phyloP scores from a whole-genome alignment of 495 filamentous ascomycete genomes.

The Hyaloscypha finlandica region DNA sequence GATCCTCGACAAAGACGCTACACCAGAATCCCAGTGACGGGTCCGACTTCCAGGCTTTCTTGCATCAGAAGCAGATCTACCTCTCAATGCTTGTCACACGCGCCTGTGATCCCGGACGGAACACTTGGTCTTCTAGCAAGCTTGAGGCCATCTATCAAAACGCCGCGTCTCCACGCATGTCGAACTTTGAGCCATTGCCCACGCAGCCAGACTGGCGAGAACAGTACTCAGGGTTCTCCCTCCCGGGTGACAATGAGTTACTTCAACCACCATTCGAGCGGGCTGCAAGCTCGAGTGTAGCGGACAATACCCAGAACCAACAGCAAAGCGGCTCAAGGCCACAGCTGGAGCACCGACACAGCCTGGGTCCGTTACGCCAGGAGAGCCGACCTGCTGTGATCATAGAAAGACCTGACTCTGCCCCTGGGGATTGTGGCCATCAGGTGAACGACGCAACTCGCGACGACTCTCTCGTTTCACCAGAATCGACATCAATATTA shows the following conservation, averaged over 20 bases:
- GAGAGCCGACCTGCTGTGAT: conserved; percentile 39
- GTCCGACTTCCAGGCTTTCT: conserved; percentile 19
- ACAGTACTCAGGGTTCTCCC: conserved; percentile 54
- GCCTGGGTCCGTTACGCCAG: conserved; percentile 31
- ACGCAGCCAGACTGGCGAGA: conserved; percentile 63
- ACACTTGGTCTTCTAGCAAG: conserved; percentile 59
- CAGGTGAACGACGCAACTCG: conserved; percentile 26
- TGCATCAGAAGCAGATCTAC: conserved; percentile 20
- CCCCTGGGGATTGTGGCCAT: conserved; percentile 25
- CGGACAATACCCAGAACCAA: conserved; percentile 43
- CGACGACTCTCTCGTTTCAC: conserved; percentile 46
- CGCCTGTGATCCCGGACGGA: conserved; percentile 57
- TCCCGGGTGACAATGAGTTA: conserved; percentile 50
- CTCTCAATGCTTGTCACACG: conserved; percentile 61
- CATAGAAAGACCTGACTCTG: conserved; percentile 32
- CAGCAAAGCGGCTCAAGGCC: conserved; percentile 42
- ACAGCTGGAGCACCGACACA: conserved; percentile 32
- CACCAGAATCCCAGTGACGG: conserved; percentile 2
- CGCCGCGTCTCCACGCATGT: conserved; percentile 58
- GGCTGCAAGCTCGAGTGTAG: conserved; percentile 37
- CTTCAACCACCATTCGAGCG: conserved; percentile 53
- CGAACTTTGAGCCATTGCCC: conserved; percentile 53
- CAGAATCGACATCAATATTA: conserved; percentile 38
- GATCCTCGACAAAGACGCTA: conserved; percentile 5
- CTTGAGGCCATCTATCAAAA: conserved; percentile 54